Evolutionary conservation across 192 early-diverging fungal species (phyloP), one percentile per base, ranked within the genome.

Genomic region (Entomortierella chlamydospora): DNA sequence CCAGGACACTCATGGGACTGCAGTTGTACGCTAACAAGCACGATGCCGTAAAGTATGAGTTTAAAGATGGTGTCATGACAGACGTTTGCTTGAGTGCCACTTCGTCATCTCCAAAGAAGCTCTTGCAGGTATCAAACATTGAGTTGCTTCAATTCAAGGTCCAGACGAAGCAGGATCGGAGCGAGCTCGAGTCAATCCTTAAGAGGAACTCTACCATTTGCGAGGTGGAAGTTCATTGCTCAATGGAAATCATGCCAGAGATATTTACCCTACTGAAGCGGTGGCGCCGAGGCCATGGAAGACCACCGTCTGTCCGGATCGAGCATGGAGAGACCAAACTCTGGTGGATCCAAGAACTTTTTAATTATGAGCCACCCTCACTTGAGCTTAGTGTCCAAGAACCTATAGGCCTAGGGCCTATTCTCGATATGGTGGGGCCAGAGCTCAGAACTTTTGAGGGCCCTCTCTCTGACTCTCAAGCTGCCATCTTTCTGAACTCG

Each of bases 71-170:
- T 7, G 52, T 29, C 3, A 54, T 54, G 12, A 29, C 25, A 28
- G 52, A 28, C 4, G 26, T 54, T 7, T 13, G 11, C 26, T 13
- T 68, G 5, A 55, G 45, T 1, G 55, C 56, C 0, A 25, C 57
- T 0, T 45, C 29, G 0, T 55, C 68, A 6, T 33, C 50, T 12
- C 45, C 57, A 57, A 70, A 70, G 22, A 50, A 61, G 7, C 49
- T 70, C 22, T 20, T 61, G 29, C 34, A 61, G 33, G 60, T 58
- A 9, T 41, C 39, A 20, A 47, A 53, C 15, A 70, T 70, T n/a
- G 39, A 52, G 13, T 50, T 37, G 10, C 58, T 70, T 0, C 47
- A 60, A 4, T 57, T 70, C 28, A 43, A n/a, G 2, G 51, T 70
- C 26, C 25, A 23, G 34, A 45, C 49, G 34, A 23, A 53, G 7